Base-by-base conservation (phyloP, 2,329 filamentous ascomycete species). In the Apiospora arundinis region DNA sequence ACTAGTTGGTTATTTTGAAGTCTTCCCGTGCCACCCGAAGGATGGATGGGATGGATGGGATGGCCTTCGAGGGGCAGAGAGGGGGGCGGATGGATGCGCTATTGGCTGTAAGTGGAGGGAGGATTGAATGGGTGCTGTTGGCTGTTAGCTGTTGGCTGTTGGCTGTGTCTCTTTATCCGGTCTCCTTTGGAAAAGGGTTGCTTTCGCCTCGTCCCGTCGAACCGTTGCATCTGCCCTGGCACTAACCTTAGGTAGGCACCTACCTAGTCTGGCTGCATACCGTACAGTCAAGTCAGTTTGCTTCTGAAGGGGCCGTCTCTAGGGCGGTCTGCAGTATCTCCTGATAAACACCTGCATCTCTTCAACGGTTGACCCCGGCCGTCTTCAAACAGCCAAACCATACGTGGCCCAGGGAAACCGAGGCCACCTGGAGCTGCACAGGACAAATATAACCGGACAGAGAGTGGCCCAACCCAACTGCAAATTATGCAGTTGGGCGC, bases 181-280 rank as follows among this genome's bases (percentile, higher is more conserved):
- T 6, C 32, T 46, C 40, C 42, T 28, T 67, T 18, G 40, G 23
- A 49, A 40, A 52, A 49, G 67, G 67, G 25, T 32, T 52, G 40
- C 18, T 18, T 21, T 63, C 56, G 56, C 56, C n/a, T 63, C 56
- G 56, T 63, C 56, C 56, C 56, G 32, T 40, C 32, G 7, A 11
- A 40, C 56, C 32, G 56, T 63, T 63, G 56, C 56, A 63, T 37
- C 32, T 11, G 56, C 56, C 52, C 49, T 28, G 49, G 25, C 49
- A 56, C 25, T 56, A 28, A 14, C 23, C 4, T n/a, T n/a, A n/a
- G n/a, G n/a, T n/a, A n/a, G n/a, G n/a, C n/a, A n/a, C n/a, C n/a
- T n/a, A n/a, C n/a, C n/a, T n/a, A n/a, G n/a, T n/a, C n/a, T n/a
- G n/a, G n/a, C n/a, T n/a, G n/a, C 48, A 23, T 21, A 49, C n/a